Evolutionary conservation across 2,329 filamentous ascomycete species (phyloP), one percentile per base, ranked within the genome.

Genomic region (Dactylellina drechsleri): DNA sequence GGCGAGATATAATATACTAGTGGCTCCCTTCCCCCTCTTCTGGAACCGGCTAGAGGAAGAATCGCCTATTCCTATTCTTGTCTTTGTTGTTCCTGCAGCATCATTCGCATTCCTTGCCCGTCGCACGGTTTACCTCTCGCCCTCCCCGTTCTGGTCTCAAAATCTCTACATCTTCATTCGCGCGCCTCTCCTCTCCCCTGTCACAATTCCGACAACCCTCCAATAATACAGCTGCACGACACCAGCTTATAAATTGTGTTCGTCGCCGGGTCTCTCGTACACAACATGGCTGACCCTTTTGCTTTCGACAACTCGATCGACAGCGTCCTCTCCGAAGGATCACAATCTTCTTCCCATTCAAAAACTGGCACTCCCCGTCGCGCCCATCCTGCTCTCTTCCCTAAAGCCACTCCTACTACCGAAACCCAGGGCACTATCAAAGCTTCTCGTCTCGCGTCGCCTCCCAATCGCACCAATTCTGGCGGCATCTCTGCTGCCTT

Each of bases 211-310:
- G 28, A 59, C 58, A 31, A 47, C 45, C 71, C 64, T 68, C 71
- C 71, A 75, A 75, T 75, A 75, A 74, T 49, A 74, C 64, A 56
- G 71, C 71, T 67, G 71, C 71, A 68, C 71, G 71, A 75, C 71
- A 62, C 61, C 62, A 60, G 61, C 59, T 73, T 45, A 50, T 52
- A 66, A 66, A 50, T 54, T 60, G 40, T 54, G 61, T 66, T 49
- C 23, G 47, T 53, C 52, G 47, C 53, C 68, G 12, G 31, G 31
- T 8, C 31, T 36, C 31, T 5, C 31, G 31, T 36, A 36, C 31
- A 58, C 70, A 41, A 40, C 50, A 74, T 74, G 70, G 64, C 70
- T 58, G 71, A 67, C 71, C 68, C 68, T 66, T 54, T 56, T 57
- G 49, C 52, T 26, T 47, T 60, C 23, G 71, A 75, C 45, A 75